Conservation (phyloP, 179 eudicot genomes). For the Spergularia azorica region DNA sequence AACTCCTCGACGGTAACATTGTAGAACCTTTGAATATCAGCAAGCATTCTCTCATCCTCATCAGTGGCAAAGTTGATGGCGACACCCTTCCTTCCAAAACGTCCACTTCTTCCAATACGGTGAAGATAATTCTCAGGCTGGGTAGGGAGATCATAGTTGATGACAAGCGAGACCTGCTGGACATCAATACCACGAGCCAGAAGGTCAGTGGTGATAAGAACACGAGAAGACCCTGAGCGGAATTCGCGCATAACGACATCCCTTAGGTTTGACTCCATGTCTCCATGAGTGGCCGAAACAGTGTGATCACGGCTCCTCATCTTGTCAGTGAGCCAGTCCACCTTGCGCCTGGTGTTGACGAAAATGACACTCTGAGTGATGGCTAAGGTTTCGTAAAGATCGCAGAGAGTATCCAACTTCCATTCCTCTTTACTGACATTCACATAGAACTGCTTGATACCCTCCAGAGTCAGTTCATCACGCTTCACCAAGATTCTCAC, state of each 20-base stretch:
- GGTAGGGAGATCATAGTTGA: slow-evolving; percentile 53
- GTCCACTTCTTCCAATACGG: slow-evolving; percentile 52
- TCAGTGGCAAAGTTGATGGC: slow-evolving; percentile 48
- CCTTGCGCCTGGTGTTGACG: slow-evolving; percentile 52
- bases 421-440: slow-evolving; percentile 59
- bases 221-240: slow-evolving; percentile 53
- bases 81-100: slow-evolving; percentile 57
- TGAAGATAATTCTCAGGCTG: slow-evolving; percentile 54
- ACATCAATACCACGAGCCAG: slow-evolving; percentile 59
- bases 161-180: slow-evolving; percentile 58
- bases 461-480: slow-evolving; percentile 57
- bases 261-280: slow-evolving; percentile 56
- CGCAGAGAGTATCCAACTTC: slow-evolving; percentile 58
- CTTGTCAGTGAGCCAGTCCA: slow-evolving; percentile 57
- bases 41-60: slow-evolving; percentile 48
- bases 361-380: slow-evolving; percentile 58
- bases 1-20: slow-evolving; percentile 47
- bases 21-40: slow-evolving; percentile 55
- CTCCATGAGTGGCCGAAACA: slow-evolving; percentile 55
- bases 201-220: slow-evolving; percentile 52
- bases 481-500: slow-evolving; percentile 54
- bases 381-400: slow-evolving; percentile 51
- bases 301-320: slow-evolving; percentile 57
- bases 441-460: slow-evolving; percentile 57
- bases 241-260: slow-evolving; percentile 60